Percentiles rank a stretch among this genome's conserved stretches.
phyloP scores from a whole-genome alignment of 768 basidiomycete species.

The Mycena rebaudengoi region DNA sequence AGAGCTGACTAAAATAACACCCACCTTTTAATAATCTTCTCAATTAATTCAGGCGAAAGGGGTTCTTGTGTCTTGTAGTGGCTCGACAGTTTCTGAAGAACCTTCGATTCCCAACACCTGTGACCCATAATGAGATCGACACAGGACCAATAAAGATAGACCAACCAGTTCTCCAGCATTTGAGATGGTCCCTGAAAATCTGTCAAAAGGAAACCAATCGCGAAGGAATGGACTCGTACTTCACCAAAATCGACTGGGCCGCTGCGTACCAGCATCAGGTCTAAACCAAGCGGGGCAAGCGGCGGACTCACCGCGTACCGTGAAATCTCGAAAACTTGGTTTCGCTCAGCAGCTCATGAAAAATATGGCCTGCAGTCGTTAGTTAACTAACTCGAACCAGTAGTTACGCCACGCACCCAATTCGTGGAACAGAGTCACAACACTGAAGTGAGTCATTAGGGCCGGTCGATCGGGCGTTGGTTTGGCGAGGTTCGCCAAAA shows the following conservation, averaged over 20 bases:
- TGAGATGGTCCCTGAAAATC: constrained; percentile 69
- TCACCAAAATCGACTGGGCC: constrained; percentile 88
- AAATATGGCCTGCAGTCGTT: too few relatives aligned
- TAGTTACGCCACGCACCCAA: constrained; percentile 85
- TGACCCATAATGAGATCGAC: background rate
- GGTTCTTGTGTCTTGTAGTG: constrained; percentile 82
- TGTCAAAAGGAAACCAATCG: background rate
- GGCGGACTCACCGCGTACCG: constrained; percentile 68
- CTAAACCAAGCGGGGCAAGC: background rate
- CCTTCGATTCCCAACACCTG: constrained; percentile 85
- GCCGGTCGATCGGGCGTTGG: constrained; percentile 82
- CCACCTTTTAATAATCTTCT: constrained; percentile 82
- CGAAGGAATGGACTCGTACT: constrained; percentile 36
- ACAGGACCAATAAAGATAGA: background rate
- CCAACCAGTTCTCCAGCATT: constrained; percentile 91
- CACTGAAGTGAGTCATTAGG: constrained; percentile 87
- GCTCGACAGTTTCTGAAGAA: constrained; percentile 79
- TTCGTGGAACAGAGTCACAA: constrained; percentile 94
- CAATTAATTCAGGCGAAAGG: constrained; percentile 75
- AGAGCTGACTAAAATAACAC: background rate
- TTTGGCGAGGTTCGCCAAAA: constrained; percentile 94
- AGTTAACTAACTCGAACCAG: too few relatives aligned
- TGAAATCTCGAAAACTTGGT: constrained; percentile 84
- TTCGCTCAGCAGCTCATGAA: constrained; percentile 66
- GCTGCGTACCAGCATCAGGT: constrained; percentile 33